These are phyloP conservation scores for Didymella exigua DNA, from an alignment of 2,329 filamentous ascomycete species.

Conservation along the genomic window DNA sequence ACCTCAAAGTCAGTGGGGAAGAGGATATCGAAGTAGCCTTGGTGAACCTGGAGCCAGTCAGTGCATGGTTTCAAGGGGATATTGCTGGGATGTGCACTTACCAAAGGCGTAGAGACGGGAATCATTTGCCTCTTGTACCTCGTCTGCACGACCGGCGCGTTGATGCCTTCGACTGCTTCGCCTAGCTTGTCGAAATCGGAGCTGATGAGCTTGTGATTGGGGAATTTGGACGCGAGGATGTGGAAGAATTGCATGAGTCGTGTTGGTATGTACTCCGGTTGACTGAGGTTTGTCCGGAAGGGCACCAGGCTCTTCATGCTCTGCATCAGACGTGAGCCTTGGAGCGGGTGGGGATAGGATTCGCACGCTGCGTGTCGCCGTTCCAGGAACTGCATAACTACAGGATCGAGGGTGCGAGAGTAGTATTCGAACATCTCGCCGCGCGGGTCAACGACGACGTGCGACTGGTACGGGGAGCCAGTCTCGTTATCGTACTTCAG, in stretches of 20 bases:
- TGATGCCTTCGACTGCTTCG: slow-evolving; percentile 80
- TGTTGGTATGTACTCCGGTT: slow-evolving; percentile 92
- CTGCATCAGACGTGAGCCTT: slow-evolving; percentile 60
- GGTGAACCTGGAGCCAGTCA: slow-evolving; percentile 72
- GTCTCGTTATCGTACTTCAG: slow-evolving; percentile 87
- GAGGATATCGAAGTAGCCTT: slow-evolving; percentile 98
- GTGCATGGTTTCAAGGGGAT: background rate
- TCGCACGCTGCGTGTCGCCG: slow-evolving; percentile 76
- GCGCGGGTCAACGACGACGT: slow-evolving; percentile 80
- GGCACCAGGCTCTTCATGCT: slow-evolving; percentile 69
- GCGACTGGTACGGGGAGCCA: slow-evolving; percentile 82
- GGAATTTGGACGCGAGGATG: slow-evolving; percentile 85
- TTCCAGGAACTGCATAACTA: slow-evolving; percentile 80
- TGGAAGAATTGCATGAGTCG: slow-evolving; percentile 97
- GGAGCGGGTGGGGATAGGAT: slow-evolving; percentile 68
- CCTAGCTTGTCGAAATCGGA: slow-evolving; percentile 90
- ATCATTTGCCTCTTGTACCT: slow-evolving; percentile 86
- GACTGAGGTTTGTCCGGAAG: slow-evolving; percentile 75
- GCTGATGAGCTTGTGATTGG: slow-evolving; percentile 83
- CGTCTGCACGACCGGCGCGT: slow-evolving; percentile 95
- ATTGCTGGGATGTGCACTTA: slow-evolving; percentile 55
- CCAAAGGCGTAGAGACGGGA: slow-evolving; percentile 86
- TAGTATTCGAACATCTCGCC: slow-evolving; percentile 98
- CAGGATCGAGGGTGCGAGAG: slow-evolving; percentile 76
- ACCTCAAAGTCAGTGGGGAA: slow-evolving; percentile 95